Percentiles rank a stretch among this genome's conserved stretches.
These are phyloP conservation scores for Penicillium freii DNA, from an alignment of 2,329 filamentous ascomycete genomes.

Conservation along the genomic window DNA sequence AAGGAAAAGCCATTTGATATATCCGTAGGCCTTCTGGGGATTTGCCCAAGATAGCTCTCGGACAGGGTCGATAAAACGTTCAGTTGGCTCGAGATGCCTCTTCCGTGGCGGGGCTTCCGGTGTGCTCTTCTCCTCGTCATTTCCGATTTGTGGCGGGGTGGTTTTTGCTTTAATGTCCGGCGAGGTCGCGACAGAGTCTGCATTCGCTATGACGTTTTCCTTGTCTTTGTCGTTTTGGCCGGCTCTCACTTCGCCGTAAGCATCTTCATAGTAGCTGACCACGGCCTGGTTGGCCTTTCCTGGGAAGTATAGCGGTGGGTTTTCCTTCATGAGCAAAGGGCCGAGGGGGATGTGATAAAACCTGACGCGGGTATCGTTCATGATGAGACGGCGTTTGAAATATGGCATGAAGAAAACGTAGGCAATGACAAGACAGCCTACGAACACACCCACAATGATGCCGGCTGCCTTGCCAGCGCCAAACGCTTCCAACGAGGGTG, in stretches of 20 bases:
- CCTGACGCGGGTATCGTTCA: too few species aligned
- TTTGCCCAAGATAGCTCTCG: constrained; percentile 12
- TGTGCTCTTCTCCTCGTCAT: constrained; percentile 14
- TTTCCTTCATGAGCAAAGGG: too few species aligned
- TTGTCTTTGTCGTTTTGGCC: constrained; percentile 11
- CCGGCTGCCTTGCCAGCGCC: too few species aligned
- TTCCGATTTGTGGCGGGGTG: constrained; percentile 3
- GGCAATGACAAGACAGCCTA: too few species aligned
- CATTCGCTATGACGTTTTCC: constrained; percentile 1
- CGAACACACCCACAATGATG: too few species aligned
- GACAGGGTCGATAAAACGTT: constrained; percentile 27
- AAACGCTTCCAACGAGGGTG: too few species aligned
- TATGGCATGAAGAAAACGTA: too few species aligned
- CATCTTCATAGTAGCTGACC: too few species aligned
- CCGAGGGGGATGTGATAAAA: too few species aligned
- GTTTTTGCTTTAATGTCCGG: constrained; percentile 7
- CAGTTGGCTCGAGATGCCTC: constrained; percentile 21
- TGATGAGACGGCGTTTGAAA: too few species aligned
- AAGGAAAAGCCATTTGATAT: constrained; percentile 46
- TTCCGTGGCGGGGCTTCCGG: constrained; percentile 22
- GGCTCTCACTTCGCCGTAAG: constrained; percentile 24
- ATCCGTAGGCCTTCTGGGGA: constrained; percentile 34
- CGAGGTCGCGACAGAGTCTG: constrained; percentile 6
- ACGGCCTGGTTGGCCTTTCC: too few species aligned
- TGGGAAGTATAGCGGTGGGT: too few species aligned